A percentile compares a stretch with the other conserved stretches of the same genome.
phyloP scores from a whole-genome alignment of 2,329 filamentous ascomycete genomes.

The Drechslerella dactyloides region DNA sequence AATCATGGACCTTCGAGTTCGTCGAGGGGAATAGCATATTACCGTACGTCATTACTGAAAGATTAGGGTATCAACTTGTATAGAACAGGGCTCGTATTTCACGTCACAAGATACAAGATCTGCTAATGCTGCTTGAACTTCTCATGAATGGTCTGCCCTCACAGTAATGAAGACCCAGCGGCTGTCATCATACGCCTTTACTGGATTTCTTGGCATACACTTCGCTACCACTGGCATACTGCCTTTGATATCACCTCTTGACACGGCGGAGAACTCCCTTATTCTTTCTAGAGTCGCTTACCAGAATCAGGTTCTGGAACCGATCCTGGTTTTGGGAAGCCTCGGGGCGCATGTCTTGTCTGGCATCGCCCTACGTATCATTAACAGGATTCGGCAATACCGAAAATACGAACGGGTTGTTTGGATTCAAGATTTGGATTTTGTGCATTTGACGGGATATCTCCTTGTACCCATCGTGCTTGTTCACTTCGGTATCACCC shows the following conservation, averaged over 20 bases:
- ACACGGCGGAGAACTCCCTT: constrained; percentile 80
- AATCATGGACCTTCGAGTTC: constrained; percentile 10
- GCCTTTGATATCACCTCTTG: constrained; percentile 75
- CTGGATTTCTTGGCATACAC: constrained; percentile 77
- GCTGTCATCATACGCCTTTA: constrained; percentile 86
- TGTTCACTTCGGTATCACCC: constrained; percentile 77
- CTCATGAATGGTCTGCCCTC: neutral
- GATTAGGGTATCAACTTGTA: too few relatives aligned
- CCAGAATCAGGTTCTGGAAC: constrained; percentile 77
- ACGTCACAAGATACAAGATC: too few relatives aligned
- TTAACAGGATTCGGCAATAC: constrained; percentile 74
- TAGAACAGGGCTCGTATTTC: too few relatives aligned
- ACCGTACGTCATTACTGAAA: constrained; percentile 34
- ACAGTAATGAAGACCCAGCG: constrained; percentile 78
- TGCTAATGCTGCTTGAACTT: neutral
- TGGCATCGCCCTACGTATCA: constrained; percentile 76
- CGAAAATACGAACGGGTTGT: constrained; percentile 72
- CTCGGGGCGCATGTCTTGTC: constrained; percentile 76
- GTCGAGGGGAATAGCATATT: constrained; percentile 30
- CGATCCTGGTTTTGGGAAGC: constrained; percentile 77
- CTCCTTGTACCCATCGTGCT: constrained; percentile 69
- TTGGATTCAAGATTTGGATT: constrained; percentile 66
- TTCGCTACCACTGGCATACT: constrained; percentile 81
- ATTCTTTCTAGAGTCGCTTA: constrained; percentile 91
- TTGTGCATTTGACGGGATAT: constrained; percentile 73